phyloP scores from a whole-genome alignment of 768 basidiomycete species.

The Kwoniella botswanensis region DNA sequence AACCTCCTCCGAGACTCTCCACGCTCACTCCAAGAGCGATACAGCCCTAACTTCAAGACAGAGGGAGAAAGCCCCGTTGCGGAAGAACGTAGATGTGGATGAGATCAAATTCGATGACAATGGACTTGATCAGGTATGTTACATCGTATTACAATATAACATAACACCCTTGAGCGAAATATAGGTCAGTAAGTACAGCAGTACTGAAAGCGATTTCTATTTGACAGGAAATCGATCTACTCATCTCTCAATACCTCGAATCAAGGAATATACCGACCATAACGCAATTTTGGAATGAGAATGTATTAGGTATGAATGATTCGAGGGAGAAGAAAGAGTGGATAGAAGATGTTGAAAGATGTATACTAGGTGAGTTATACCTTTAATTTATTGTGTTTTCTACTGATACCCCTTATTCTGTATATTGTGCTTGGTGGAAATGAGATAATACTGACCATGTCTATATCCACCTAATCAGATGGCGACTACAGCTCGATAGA shows the following conservation, averaged over 20 bases:
- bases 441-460: neutral
- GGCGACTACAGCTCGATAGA: slow-evolving; percentile 54
- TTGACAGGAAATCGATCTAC: slow-evolving; percentile 44
- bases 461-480: slow-evolving; percentile 21
- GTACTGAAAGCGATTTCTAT: no score
- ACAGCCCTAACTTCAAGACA: slow-evolving; percentile 14
- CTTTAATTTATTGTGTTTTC: no score
- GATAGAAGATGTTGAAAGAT: slow-evolving; percentile 43
- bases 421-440: no score
- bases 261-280: slow-evolving; percentile 22
- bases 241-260: slow-evolving; percentile 50
- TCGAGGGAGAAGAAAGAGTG: slow-evolving; percentile 30
- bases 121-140: slow-evolving; percentile 12
- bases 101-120: slow-evolving; percentile 16
- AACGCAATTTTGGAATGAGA: slow-evolving; percentile 39
- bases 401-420: no score
- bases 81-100: slow-evolving; percentile 13
- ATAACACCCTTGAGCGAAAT: no score
- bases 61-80: slow-evolving; percentile 17
- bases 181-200: no score
- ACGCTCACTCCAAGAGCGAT: slow-evolving; percentile 12
- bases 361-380: slow-evolving; percentile 42
- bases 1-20: neutral
- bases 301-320: slow-evolving; percentile 28
- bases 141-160: neutral